Evolutionary conservation across 116 monocot species (phyloP), one percentile per base, ranked within the genome.

Genomic region (Dioscorea cayenensis): DNA sequence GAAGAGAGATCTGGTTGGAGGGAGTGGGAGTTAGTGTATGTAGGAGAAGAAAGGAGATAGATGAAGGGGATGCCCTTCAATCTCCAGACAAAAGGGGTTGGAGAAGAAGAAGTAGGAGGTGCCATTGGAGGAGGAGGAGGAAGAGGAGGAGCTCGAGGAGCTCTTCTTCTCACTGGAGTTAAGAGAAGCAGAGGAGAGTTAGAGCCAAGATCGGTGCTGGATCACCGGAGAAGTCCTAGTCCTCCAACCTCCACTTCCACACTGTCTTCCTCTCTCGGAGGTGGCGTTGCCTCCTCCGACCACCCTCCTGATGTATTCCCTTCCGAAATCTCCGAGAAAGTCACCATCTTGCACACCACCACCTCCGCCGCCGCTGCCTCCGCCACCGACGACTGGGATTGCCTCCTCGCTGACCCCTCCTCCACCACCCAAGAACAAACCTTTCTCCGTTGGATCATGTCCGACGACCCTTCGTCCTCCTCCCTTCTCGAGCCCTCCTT

Each of bases 181-280:
- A 62, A 62, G 62, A 77, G 79, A 75, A 69, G 63, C 73, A 76
- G 51, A 38, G 71, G 62, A 19, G 66, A 43, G 27, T 28, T 69
- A 22, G 96, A 96, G 72, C 91, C 89, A 37, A 81, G 71, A 60
- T 95, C 91, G 65, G 95, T 95, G 13, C 84, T 95, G 83, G 89
- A 95, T 73, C 68, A 77, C 52, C 73, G 79, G 64, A 62, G 87
- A 70, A 96, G 96, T 77, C 90, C 86, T 11, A 95, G 95, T 72
- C 92, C 95, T 20, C 95, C 86, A 10, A 83, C 78, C 38, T 85
- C 95, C 61, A 61, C 86, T 1, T 88, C 86, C 63, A 84, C 88
- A 27, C 80, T 85, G 79, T 85, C 89, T 76, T 87, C 94, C 27
- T 90, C 94, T 51, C 79, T 83, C 13, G 78, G 77, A 72, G 74